phyloP scores from a whole-genome alignment of 768 basidiomycete species.

The Macrolepiota dolichaula region DNA sequence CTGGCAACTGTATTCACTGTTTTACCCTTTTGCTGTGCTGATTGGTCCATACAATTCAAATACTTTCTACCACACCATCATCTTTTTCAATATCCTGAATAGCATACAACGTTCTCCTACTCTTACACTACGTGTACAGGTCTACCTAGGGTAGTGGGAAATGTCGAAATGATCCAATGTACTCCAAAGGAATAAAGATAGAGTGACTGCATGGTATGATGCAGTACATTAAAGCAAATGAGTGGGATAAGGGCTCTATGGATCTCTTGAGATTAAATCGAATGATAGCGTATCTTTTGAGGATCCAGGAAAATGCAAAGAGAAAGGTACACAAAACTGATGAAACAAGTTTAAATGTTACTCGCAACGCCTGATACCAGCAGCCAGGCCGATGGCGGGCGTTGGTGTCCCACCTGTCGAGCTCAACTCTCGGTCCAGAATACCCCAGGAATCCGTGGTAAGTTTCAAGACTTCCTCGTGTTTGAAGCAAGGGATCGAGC shows the following conservation, averaged over 20 bases:
- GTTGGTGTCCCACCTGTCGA: slow-evolving; percentile 33
- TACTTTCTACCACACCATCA: neutral
- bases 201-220: neutral
- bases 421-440: slow-evolving; percentile 32
- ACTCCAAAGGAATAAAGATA: slow-evolving; percentile 1
- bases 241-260: neutral
- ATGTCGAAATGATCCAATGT: neutral
- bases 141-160: neutral
- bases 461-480: slow-evolving; percentile 33
- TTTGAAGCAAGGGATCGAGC: slow-evolving; percentile 31
- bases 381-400: slow-evolving; percentile 36
- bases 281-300: neutral
- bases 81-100: neutral
- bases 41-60: neutral
- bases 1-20: too few relatives aligned
- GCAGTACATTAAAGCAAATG: neutral
- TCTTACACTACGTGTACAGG: neutral
- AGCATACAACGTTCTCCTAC: neutral
- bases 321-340: neutral
- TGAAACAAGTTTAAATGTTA: neutral
- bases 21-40: neutral
- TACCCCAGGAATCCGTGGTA: slow-evolving; percentile 37
- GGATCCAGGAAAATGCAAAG: neutral
- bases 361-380: slow-evolving; percentile 12
- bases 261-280: neutral